Conservation (phyloP, 106 monocot genomes). For the Agapanthus africanus region DNA sequence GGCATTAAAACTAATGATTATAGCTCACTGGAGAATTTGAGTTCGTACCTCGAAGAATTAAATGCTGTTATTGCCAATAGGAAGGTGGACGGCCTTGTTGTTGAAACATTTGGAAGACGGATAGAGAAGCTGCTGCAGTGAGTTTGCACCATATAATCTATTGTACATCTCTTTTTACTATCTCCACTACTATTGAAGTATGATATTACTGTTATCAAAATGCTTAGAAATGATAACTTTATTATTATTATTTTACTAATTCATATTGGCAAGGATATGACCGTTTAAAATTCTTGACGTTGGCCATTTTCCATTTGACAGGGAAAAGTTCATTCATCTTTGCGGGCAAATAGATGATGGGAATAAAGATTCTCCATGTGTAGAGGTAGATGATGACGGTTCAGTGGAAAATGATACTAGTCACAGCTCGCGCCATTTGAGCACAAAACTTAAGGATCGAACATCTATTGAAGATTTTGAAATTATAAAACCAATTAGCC, state of each 20-base stretch:
- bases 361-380: slow-evolving; percentile 27
- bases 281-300: slow-evolving; percentile 1
- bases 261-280: background rate
- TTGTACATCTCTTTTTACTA: background rate
- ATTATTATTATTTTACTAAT: background rate
- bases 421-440: slow-evolving; percentile 34
- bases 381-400: slow-evolving; percentile 45
- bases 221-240: background rate
- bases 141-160: slow-evolving; percentile 22
- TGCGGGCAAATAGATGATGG: slow-evolving; percentile 78
- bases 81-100: slow-evolving; percentile 80
- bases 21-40: slow-evolving; percentile 66
- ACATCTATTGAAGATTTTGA: slow-evolving; percentile 99
- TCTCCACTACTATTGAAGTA: background rate
- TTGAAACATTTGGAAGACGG: slow-evolving; percentile 91
- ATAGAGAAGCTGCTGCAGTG: slow-evolving; percentile 81
- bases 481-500: slow-evolving; percentile 96
- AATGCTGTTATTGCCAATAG: slow-evolving; percentile 65
- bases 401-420: slow-evolving; percentile 26
- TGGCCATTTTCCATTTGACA: slow-evolving; percentile 18
- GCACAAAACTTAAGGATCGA: slow-evolving; percentile 71
- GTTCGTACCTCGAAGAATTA: slow-evolving; percentile 61
- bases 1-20: slow-evolving; percentile 45
- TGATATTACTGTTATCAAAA: background rate
- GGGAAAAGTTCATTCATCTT: slow-evolving; percentile 90